Percentiles rank a stretch among this genome's conserved stretches.
Conservation (phyloP, 2,329 filamentous ascomycete species). For the Colletotrichum tamarilloi region DNA sequence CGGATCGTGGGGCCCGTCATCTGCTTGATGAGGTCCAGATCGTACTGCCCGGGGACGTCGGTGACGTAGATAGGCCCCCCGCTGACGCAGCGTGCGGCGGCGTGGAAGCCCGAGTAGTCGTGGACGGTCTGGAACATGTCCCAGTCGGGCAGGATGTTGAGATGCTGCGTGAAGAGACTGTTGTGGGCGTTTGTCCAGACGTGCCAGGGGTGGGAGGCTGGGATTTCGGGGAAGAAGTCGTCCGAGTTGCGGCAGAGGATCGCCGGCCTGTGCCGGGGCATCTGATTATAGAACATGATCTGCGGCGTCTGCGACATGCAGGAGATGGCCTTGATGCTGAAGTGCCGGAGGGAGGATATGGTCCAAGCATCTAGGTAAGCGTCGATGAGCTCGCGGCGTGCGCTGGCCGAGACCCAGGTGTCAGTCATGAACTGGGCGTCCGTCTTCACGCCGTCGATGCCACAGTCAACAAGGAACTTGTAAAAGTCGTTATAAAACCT, state of each 20-base stretch:
- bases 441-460: constrained; percentile 90
- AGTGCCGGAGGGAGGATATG: constrained; percentile 80
- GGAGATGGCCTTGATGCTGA: constrained; percentile 82
- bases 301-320: constrained; percentile 96
- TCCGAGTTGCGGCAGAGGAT: constrained; percentile 87
- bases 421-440: constrained; percentile 94
- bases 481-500: constrained; percentile 95
- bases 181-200: constrained; percentile 96
- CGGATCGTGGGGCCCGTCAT: constrained; percentile 81
- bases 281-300: constrained; percentile 85
- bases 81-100: constrained; percentile 87
- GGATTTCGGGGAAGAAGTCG: constrained; percentile 89
- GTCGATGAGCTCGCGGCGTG: constrained; percentile 77
- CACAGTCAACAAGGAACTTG: constrained; percentile 76
- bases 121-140: constrained; percentile 76
- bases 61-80: constrained; percentile 97
- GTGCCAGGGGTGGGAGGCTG: constrained; percentile 90
- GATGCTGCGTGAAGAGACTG: constrained; percentile 80
- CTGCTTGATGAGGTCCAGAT: constrained; percentile 78
- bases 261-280: constrained; percentile 79
- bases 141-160: constrained; percentile 89
- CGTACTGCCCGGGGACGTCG: constrained; percentile 85
- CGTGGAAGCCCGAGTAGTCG: constrained; percentile 84
- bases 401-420: constrained; percentile 73
- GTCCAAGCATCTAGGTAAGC: constrained; percentile 90